Evolutionary conservation across 2,329 filamentous ascomycete species (phyloP).

Genomic region (Chrysosporium keratinophilum): DNA sequence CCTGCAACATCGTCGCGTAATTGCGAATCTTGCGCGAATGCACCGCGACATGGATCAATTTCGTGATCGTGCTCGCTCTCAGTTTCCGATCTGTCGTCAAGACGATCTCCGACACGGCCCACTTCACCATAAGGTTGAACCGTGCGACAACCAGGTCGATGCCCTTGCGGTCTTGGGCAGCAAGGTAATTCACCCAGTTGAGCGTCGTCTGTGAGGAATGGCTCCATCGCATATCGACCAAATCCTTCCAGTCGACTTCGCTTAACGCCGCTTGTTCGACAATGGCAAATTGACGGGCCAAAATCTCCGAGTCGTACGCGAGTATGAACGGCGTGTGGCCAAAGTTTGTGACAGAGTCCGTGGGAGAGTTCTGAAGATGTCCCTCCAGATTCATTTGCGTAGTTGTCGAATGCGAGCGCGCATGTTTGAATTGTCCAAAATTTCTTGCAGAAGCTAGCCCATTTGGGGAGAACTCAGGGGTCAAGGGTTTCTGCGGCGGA

Average conservation of each 20-base stretch:
- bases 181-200: slow-evolving; percentile 54
- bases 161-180: slow-evolving; percentile 44
- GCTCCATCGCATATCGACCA: slow-evolving; percentile 55
- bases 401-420: slow-evolving; percentile 26
- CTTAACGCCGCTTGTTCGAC: slow-evolving; percentile 56
- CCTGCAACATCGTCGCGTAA: slow-evolving; percentile 57
- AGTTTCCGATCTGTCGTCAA: slow-evolving; percentile 49
- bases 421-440: slow-evolving; percentile 14
- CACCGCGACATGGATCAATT: slow-evolving; percentile 54
- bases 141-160: slow-evolving; percentile 56
- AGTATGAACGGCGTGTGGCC: slow-evolving; percentile 52
- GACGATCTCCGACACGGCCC: slow-evolving; percentile 53
- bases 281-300: slow-evolving; percentile 55
- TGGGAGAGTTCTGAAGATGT: neutral
- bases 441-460: neutral
- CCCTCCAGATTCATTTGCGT: slow-evolving; percentile 32
- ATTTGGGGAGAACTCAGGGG: slow-evolving; percentile 2
- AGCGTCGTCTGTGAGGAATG: slow-evolving; percentile 42
- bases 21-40: slow-evolving; percentile 51
- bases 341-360: neutral
- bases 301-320: slow-evolving; percentile 49
- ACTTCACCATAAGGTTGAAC: slow-evolving; percentile 58
- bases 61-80: slow-evolving; percentile 50
- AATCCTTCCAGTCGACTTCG: slow-evolving; percentile 56
- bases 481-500: slow-evolving; percentile 10